Conservation (phyloP, 2,329 filamentous ascomycete species). For the Ilyonectria mors-panacis region DNA sequence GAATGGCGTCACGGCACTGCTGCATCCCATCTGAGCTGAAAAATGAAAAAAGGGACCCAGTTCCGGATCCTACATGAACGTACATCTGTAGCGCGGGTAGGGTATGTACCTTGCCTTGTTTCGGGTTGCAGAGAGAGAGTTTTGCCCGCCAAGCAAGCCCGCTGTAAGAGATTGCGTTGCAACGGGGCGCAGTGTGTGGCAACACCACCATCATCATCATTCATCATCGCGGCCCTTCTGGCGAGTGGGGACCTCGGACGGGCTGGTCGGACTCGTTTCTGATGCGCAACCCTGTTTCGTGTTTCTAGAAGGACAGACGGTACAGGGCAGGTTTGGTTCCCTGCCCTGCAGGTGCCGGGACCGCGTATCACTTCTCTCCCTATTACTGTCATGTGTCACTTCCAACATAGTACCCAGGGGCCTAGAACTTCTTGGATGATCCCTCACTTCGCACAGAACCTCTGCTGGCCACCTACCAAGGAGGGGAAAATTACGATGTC, state of each 20-base stretch:
- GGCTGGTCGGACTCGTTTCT: not conserved
- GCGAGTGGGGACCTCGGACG: not conserved
- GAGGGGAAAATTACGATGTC: slow-evolving; percentile 1
- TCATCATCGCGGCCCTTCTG: slow-evolving; percentile 18
- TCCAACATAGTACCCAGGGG: no score
- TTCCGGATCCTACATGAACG: slow-evolving; percentile 33
- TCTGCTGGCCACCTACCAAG: slow-evolving; percentile 9
- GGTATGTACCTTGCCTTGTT: slow-evolving; percentile 7
- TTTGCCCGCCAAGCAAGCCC: slow-evolving; percentile 9
- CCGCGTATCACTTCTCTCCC: not conserved
- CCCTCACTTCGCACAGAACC: not conserved
- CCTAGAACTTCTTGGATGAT: slow-evolving; percentile 5
- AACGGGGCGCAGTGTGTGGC: slow-evolving; percentile 41
- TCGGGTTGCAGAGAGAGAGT: not conserved
- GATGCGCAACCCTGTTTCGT: not conserved
- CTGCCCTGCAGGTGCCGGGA: not conserved
- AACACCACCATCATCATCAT: slow-evolving; percentile 31
- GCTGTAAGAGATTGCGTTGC: slow-evolving; percentile 42
- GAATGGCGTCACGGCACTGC: slow-evolving; percentile 37
- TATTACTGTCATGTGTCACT: not conserved
- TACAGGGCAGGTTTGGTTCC: not conserved
- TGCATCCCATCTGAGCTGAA: slow-evolving; percentile 44
- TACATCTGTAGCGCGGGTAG: slow-evolving; percentile 22
- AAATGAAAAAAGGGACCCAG: slow-evolving; percentile 25
- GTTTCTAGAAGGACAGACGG: slow-evolving; percentile 20